These are phyloP conservation scores for Colletotrichum sp. DNA, from an alignment of 2,329 filamentous ascomycete species.

Conservation along the genomic window DNA sequence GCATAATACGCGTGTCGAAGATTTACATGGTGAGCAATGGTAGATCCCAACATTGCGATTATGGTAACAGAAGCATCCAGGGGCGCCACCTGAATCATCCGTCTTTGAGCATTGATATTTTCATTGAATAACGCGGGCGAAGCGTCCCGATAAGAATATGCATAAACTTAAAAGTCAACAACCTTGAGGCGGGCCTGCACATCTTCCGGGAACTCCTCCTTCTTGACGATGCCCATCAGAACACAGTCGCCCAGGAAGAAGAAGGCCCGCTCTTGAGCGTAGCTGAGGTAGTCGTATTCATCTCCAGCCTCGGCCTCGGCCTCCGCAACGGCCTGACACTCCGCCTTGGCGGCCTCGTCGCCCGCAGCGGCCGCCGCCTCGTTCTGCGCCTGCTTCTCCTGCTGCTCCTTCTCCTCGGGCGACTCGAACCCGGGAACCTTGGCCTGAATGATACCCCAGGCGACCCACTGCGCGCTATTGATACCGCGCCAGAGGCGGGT, in stretches of 20 bases:
- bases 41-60: not conserved
- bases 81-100: too few relatives aligned
- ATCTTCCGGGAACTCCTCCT: conserved; percentile 77
- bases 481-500: conserved; percentile 84
- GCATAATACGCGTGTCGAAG: too few relatives aligned
- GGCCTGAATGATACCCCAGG: conserved; percentile 96
- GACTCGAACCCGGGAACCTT: conserved; percentile 77
- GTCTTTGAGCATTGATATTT: not conserved
- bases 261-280: conserved; percentile 87
- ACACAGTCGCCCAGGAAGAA: conserved; percentile 96
- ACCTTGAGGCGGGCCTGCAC: conserved; percentile 70
- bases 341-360: conserved; percentile 29
- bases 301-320: conserved; percentile 59
- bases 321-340: conserved; percentile 24
- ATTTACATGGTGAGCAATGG: rapidly evolving
- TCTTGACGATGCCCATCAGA: conserved; percentile 73
- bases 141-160: not conserved
- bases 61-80: too few relatives aligned
- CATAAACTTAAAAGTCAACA: conserved; percentile 60
- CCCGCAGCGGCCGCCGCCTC: conserved; percentile 23
- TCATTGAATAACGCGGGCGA: not conserved
- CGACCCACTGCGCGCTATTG: conserved; percentile 89
- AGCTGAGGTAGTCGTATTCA: conserved; percentile 91
- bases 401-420: conserved; percentile 31
- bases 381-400: conserved; percentile 29